Conservation (phyloP, 352 stramenopile species). For the Elongisporangium undulatum region DNA sequence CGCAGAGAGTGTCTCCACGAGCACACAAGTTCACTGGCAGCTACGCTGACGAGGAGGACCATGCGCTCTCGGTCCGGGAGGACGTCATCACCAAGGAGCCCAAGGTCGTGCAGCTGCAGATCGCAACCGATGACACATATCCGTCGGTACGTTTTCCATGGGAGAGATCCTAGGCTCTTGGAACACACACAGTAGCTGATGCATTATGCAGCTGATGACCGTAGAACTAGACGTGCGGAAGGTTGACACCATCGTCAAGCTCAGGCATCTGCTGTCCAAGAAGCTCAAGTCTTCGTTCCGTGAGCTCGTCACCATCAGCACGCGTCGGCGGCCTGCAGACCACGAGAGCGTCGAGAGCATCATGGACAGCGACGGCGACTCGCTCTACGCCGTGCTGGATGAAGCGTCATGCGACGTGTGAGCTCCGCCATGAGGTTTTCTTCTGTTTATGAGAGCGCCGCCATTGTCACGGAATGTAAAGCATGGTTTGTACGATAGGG, state of each 20-base stretch:
- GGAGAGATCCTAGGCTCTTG: not conserved
- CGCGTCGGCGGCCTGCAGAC: no score
- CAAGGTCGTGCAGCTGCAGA: constrained; percentile 13
- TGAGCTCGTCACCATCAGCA: no score
- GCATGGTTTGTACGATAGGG: no score
- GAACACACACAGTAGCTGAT: not conserved
- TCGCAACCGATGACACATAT: constrained; percentile 22
- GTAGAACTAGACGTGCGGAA: constrained; percentile 12
- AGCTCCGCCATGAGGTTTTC: no score
- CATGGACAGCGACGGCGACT: constrained; percentile 6
- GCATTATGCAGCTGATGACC: constrained; percentile 12
- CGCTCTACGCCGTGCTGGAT: constrained; percentile 22
- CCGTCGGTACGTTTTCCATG: constrained; percentile 16
- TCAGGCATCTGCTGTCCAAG: no score
- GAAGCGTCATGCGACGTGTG: constrained; percentile 1
- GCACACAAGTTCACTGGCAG: not conserved
- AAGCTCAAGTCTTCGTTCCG: no score
- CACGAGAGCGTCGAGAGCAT: no score
- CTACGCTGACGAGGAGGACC: not conserved
- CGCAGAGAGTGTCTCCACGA: no score
- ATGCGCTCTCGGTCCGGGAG: not conserved
- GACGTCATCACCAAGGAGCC: not conserved
- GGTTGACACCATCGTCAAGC: no score
- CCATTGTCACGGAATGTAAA: no score
- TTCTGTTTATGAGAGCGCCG: no score